Evolutionary conservation across 1,284 basidiomycete genomes (phyloP).

Genomic region (Cryptococcus sp.): DNA sequence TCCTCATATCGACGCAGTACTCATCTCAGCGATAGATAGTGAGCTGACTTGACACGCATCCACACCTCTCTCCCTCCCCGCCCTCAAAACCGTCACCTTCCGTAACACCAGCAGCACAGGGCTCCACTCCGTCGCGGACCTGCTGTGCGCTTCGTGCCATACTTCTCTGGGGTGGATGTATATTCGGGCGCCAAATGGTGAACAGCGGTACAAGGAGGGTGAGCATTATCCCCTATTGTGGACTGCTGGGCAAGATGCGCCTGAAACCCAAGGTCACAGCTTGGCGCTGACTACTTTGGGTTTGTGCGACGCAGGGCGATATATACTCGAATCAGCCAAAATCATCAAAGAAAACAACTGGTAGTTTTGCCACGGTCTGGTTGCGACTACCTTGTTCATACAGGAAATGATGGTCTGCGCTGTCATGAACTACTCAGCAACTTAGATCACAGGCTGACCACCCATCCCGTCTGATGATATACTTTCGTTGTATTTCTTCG

Average conservation of each 20-base stretch:
- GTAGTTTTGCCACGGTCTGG: constrained; percentile 13
- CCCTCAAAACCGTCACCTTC: not conserved
- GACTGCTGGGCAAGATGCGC: not conserved
- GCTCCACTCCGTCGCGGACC: constrained; percentile 51
- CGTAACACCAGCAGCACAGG: constrained; percentile 41
- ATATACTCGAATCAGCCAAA: constrained; percentile 52
- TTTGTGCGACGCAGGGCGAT: constrained; percentile 32
- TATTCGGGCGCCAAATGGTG: constrained; percentile 48
- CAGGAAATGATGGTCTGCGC: not conserved
- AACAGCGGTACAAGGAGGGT: constrained; percentile 54
- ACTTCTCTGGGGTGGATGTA: constrained; percentile 52
- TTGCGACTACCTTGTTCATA: not conserved
- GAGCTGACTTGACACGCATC: too few species aligned
- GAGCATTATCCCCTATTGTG: constrained; percentile 4
- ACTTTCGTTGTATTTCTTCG: too few species aligned
- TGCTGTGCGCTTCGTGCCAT: constrained; percentile 46
- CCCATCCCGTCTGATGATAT: too few species aligned
- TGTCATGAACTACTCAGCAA: too few species aligned
- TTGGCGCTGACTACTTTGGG: constrained; percentile 1
- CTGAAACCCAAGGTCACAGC: too few species aligned
- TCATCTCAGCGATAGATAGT: too few species aligned
- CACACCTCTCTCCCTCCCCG: too few species aligned
- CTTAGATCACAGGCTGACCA: too few species aligned
- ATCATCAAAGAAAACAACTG: constrained; percentile 59
- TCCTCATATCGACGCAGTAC: too few species aligned